Evolutionary conservation across 2,329 filamentous ascomycete genomes (phyloP).

Genomic region (Fusarium scirpi): DNA sequence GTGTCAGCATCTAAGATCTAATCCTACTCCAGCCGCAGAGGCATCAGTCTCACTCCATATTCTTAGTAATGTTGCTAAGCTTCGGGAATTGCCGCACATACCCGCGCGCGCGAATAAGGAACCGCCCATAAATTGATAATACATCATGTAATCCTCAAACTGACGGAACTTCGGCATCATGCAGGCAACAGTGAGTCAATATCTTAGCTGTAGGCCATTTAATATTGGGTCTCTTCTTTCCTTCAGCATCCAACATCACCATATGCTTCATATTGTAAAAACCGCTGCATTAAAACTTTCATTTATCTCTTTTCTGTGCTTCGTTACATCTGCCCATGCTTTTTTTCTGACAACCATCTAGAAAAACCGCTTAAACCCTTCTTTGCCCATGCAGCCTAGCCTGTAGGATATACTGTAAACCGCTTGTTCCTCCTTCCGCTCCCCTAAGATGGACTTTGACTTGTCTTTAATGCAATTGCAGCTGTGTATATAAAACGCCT

Average conservation of each 20-base stretch:
- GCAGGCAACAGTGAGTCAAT: background rate
- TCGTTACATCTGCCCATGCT: constrained; percentile 48
- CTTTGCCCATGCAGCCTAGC: constrained; percentile 45
- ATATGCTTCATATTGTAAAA: background rate
- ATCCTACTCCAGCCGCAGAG: constrained; percentile 8
- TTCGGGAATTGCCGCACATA: background rate
- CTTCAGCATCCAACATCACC: too few species aligned
- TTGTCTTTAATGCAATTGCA: constrained; percentile 45
- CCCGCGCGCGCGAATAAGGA: background rate
- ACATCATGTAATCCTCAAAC: constrained; percentile 31
- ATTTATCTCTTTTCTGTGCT: constrained; percentile 47
- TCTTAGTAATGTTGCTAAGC: constrained; percentile 38
- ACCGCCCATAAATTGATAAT: constrained; percentile 5
- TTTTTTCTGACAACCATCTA: constrained; percentile 47
- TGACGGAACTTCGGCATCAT: constrained; percentile 39
- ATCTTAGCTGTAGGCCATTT: background rate
- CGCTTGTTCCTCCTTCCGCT: constrained; percentile 25
- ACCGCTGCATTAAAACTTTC: constrained; percentile 43
- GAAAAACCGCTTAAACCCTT: constrained; percentile 42
- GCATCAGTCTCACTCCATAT: background rate
- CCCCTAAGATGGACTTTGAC: constrained; percentile 36
- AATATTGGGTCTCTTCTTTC: too few species aligned
- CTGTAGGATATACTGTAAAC: constrained; percentile 41
- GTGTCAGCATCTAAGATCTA: background rate
- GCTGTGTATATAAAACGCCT: constrained; percentile 49